Conservation (phyloP, 805 yeast genomes). For the Gaillardinia entomophila region DNA sequence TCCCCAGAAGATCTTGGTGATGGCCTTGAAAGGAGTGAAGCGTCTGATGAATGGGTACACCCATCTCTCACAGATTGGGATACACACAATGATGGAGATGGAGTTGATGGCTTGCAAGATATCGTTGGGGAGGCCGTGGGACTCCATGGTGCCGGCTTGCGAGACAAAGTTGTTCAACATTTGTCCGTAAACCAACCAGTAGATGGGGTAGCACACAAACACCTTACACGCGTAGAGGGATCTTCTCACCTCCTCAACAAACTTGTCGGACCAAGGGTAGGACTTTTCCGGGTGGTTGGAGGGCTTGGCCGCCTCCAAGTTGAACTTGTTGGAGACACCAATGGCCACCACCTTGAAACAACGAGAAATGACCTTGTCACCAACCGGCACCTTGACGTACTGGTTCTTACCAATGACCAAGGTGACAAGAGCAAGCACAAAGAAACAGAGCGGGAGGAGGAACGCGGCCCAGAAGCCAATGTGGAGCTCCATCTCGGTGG, state of each 20-base stretch:
- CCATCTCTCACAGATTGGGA: slow-evolving; percentile 63
- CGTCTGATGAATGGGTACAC: slow-evolving; percentile 43
- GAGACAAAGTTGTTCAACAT: slow-evolving; percentile 69
- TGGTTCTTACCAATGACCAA: slow-evolving; percentile 49
- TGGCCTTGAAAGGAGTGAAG: slow-evolving; percentile 56
- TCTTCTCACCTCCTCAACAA: slow-evolving; percentile 68
- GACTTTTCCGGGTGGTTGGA: slow-evolving; percentile 41
- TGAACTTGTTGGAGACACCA: slow-evolving; percentile 42
- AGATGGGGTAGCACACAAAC: slow-evolving; percentile 63
- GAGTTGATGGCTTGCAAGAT: slow-evolving; percentile 73
- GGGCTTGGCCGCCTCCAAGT: slow-evolving; percentile 55
- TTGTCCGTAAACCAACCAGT: slow-evolving; percentile 68
- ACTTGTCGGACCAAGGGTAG: slow-evolving; percentile 59
- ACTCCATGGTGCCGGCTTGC: slow-evolving; percentile 69
- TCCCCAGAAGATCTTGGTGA: slow-evolving; percentile 66
- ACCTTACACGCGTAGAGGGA: slow-evolving; percentile 69
- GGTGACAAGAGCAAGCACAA: slow-evolving; percentile 46
- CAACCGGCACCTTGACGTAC: slow-evolving; percentile 56
- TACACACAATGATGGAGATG: slow-evolving; percentile 67
- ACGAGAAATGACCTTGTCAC: slow-evolving; percentile 54
- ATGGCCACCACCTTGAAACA: slow-evolving; percentile 41
- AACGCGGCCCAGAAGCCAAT: slow-evolving; percentile 74
- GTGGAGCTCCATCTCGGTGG: slow-evolving; percentile 63
- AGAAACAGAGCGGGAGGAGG: slow-evolving; percentile 61
- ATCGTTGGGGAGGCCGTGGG: slow-evolving; percentile 78